phyloP scores from a whole-genome alignment of 148 eudicot species.

The Silene uniflora region DNA sequence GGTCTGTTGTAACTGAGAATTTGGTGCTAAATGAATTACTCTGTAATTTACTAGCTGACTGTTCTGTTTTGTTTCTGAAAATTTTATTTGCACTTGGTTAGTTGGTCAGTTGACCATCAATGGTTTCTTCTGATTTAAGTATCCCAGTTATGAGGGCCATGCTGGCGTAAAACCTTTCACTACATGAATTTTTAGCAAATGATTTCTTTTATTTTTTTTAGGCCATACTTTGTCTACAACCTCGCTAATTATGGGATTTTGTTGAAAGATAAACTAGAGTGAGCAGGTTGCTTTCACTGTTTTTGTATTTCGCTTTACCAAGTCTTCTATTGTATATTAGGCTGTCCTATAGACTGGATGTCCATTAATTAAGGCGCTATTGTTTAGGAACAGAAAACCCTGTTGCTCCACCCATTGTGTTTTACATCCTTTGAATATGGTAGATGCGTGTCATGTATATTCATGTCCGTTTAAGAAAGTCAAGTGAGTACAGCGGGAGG shows the following conservation, averaged over 20 bases:
- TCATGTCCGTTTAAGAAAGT: too few species aligned
- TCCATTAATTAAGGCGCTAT: neutral
- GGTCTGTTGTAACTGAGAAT: neutral
- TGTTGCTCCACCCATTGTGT: neutral
- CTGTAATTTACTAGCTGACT: neutral
- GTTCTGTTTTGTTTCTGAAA: neutral
- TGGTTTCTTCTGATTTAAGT: neutral
- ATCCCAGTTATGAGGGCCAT: neutral
- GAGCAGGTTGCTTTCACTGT: neutral
- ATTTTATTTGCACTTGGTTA: neutral
- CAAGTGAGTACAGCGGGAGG: too few species aligned
- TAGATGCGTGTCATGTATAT: neutral
- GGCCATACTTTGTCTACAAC: neutral
- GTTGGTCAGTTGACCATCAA: neutral
- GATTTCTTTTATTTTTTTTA: neutral
- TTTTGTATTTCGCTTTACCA: neutral
- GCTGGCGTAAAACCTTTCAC: neutral
- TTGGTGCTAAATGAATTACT: neutral
- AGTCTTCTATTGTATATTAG: neutral
- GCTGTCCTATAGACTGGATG: neutral
- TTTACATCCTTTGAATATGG: neutral
- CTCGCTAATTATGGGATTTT: neutral
- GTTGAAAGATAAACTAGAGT: neutral
- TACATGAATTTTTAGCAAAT: neutral
- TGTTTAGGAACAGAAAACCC: neutral